Base-by-base conservation (phyloP, 2,329 filamentous ascomycete genomes). In the Metarhizium sp. region DNA sequence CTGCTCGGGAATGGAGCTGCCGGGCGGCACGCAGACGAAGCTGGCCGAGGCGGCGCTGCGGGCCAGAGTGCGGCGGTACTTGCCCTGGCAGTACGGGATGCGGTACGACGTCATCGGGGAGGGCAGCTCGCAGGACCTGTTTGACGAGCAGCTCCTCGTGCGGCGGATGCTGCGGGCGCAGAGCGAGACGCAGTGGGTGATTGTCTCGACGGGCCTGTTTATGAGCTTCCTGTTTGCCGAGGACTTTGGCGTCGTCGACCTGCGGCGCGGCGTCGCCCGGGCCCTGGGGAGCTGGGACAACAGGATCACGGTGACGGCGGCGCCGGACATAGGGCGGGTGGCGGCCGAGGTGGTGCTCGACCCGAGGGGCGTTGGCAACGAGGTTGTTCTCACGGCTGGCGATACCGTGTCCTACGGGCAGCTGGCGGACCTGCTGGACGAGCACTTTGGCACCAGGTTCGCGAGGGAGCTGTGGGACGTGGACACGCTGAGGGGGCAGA, bases 31-130 rank as follows among this genome's bases (percentile, higher is more conserved):
- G 25, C 25, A 25, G 25, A 25, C 74, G 1, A 86, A 85, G 61
- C 69, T 88, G 18, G 69, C 79, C 0, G 63, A 72, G 11, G 84
- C 85, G 0, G 79, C 77, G 0, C 67, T 88, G 0, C 65, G 68
- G 11, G 82, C 79, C 0, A 67, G 71, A 0, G 75, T 78, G 0
- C 60, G 68, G 14, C 71, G 79, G 0, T 89, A 78, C 63, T 76
- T 89, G 18, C 86, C 86, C 0, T 90, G 86, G 86, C 86, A 90
- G 66, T 89, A 85, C 65, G 86, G 86, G 1, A 80, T 88, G 29
- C 83, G 90, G 64, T 90, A 89, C 67, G 85, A 89, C 55, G 65
- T 72, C 32, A 80, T 88, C 16, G 83, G 84, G 0, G 66, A 71
- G 0, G 78, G 79, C 0, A 81, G 78, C 30, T 72, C 79, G 47